Conservation (phyloP, 805 yeast species). For the Starmerella etchellsii region DNA sequence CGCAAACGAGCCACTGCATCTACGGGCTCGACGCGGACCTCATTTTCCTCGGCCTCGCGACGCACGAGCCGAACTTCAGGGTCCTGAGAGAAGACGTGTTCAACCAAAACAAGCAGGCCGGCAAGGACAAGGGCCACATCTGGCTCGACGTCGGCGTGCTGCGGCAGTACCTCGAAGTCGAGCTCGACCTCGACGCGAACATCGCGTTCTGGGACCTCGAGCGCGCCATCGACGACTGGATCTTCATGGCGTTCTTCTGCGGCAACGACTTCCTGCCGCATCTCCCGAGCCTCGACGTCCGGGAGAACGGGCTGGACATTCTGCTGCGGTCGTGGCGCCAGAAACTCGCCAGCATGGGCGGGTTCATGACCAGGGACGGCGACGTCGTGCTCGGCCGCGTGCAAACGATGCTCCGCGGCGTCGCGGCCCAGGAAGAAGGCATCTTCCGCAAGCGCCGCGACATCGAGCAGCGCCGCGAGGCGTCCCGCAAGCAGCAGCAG, state of each 20-base stretch:
- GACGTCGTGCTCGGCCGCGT: slow-evolving; percentile 61
- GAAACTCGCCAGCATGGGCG: slow-evolving; percentile 48
- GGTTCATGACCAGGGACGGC: slow-evolving; percentile 87
- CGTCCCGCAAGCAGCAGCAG: slow-evolving; percentile 24
- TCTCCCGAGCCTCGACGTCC: slow-evolving; percentile 82
- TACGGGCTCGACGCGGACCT: slow-evolving; percentile 97
- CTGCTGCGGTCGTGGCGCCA: slow-evolving; percentile 75
- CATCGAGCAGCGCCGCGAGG: slow-evolving; percentile 56
- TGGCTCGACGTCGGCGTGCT: slow-evolving; percentile 86
- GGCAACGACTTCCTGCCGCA: slow-evolving; percentile 98
- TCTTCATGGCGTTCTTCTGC: slow-evolving; percentile 94
- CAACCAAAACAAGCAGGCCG: slow-evolving; percentile 49
- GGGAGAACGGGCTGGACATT: slow-evolving; percentile 84
- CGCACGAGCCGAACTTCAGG: slow-evolving; percentile 94
- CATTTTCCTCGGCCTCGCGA: slow-evolving; percentile 87
- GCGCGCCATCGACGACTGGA: slow-evolving; percentile 97
- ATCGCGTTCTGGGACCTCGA: slow-evolving; percentile 69
- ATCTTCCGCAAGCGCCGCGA: slow-evolving; percentile 61
- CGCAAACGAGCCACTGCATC: slow-evolving; percentile 90
- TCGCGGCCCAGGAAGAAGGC: slow-evolving; percentile 63
- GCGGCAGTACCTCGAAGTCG: slow-evolving; percentile 78
- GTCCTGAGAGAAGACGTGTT: slow-evolving; percentile 94
- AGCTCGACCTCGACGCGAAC: slow-evolving; percentile 41
- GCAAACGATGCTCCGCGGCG: slow-evolving; percentile 48
- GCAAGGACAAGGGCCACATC: slow-evolving; percentile 63